phyloP scores from a whole-genome alignment of 2,329 filamentous ascomycete species.

The Aureobasidium zeae region DNA sequence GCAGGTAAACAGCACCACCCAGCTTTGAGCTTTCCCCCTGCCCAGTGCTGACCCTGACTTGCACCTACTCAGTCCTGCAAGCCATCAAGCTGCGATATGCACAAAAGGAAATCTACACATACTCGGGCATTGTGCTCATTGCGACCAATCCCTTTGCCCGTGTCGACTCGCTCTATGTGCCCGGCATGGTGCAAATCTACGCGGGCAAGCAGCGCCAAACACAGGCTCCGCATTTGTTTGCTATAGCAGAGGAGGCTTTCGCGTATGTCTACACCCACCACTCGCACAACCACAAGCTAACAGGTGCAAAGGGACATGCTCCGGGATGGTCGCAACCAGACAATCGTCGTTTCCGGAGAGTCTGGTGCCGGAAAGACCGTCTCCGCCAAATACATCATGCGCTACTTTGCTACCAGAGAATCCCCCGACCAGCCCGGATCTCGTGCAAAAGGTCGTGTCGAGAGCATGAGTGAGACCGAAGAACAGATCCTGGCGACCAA shows the following conservation, averaged over 20 bases:
- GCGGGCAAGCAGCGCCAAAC: slow-evolving; percentile 93
- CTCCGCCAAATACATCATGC: slow-evolving; percentile 99
- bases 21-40: too few species aligned
- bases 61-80: slow-evolving; percentile 88
- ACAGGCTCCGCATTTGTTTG: slow-evolving; percentile 94
- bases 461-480: slow-evolving; percentile 93
- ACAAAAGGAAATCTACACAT: slow-evolving; percentile 99
- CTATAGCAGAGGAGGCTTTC: slow-evolving; percentile 97
- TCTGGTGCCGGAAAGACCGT: slow-evolving; percentile 98
- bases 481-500: slow-evolving; percentile 98
- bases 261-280: slow-evolving; percentile 53
- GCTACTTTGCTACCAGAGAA: slow-evolving; percentile 97
- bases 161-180: slow-evolving; percentile 95
- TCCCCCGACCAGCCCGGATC: slow-evolving; percentile 77
- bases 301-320: slow-evolving; percentile 70
- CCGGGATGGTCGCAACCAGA: slow-evolving; percentile 91
- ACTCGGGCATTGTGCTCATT: slow-evolving; percentile 96
- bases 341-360: slow-evolving; percentile 97
- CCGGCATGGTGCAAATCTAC: slow-evolving; percentile 99
- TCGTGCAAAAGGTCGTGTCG: slow-evolving; percentile 61
- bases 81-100: slow-evolving; percentile 94
- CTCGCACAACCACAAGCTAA: background rate
- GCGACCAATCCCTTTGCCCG: slow-evolving; percentile 96
- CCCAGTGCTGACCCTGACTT: slow-evolving; percentile 22
- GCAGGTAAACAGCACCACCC: slow-evolving; percentile 54